phyloP scores from a whole-genome alignment of 2,329 filamentous ascomycete genomes.

The Xylariales sp. region DNA sequence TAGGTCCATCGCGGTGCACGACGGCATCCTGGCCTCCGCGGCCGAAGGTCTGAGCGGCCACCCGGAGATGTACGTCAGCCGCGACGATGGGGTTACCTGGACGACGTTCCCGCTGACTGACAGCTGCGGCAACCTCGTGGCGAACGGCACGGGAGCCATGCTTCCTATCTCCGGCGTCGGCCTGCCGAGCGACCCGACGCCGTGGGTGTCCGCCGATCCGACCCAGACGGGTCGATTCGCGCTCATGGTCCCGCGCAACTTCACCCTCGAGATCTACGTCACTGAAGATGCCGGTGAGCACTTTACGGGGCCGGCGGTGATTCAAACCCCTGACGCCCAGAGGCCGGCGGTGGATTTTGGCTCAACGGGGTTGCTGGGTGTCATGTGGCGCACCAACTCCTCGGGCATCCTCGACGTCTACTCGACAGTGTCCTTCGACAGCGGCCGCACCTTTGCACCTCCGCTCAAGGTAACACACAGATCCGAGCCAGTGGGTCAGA shows the following conservation, averaged over 20 bases:
- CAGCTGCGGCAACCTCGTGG: neutral
- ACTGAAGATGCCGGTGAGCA: neutral
- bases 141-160: neutral
- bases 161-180: neutral
- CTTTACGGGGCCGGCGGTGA: neutral
- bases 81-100: neutral
- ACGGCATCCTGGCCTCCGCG: neutral
- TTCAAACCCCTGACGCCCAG: neutral
- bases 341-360: neutral
- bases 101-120: neutral
- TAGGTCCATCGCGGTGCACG: neutral
- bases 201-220: neutral
- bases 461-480: conserved; percentile 2
- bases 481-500: neutral
- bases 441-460: neutral
- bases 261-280: neutral
- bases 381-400: neutral
- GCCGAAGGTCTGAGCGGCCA: neutral
- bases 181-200: neutral
- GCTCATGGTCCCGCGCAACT: neutral
- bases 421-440: neutral
- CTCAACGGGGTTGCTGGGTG: neutral
- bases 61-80: conserved; percentile 1
- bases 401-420: neutral
- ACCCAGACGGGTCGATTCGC: neutral